Percentiles rank a stretch among this genome's conserved stretches.
These are phyloP conservation scores for Ascocoryne sarcoides DNA, from an alignment of 2,329 filamentous ascomycete genomes.

Conservation along the genomic window DNA sequence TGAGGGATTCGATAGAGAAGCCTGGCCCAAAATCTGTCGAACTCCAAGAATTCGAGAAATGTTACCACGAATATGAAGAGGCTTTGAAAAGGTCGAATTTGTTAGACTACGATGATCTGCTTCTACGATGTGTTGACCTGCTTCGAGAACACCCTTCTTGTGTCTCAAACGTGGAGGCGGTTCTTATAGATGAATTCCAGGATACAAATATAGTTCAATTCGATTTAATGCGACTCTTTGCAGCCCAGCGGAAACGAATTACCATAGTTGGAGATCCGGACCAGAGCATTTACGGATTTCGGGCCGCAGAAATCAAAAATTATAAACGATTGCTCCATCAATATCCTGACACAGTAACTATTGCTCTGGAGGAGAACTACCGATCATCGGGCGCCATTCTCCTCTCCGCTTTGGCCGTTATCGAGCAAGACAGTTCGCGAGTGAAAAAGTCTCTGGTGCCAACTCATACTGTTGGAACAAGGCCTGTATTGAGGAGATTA, in stretches of 20 bases:
- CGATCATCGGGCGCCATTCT: slow-evolving; percentile 83
- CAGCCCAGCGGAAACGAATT: slow-evolving; percentile 62
- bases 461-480: slow-evolving; percentile 70
- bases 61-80: slow-evolving; percentile 69
- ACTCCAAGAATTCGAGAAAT: slow-evolving; percentile 58
- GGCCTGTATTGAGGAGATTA: slow-evolving; percentile 71
- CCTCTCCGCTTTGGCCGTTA: slow-evolving; percentile 70
- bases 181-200: slow-evolving; percentile 95
- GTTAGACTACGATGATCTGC: slow-evolving; percentile 88
- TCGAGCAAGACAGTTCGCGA: slow-evolving; percentile 77
- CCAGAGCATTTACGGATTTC: slow-evolving; percentile 95
- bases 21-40: slow-evolving; percentile 33
- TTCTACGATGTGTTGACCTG: slow-evolving; percentile 75
- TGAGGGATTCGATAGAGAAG: slow-evolving; percentile 34
- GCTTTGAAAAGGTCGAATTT: slow-evolving; percentile 69
- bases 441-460: slow-evolving; percentile 74
- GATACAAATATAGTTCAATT: slow-evolving; percentile 95
- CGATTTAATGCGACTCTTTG: slow-evolving; percentile 84
- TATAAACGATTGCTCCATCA: slow-evolving; percentile 67
- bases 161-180: slow-evolving; percentile 80
- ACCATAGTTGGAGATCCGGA: slow-evolving; percentile 96
- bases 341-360: slow-evolving; percentile 69
- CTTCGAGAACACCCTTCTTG: slow-evolving; percentile 66
- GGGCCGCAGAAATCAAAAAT: slow-evolving; percentile 87
- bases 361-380: slow-evolving; percentile 90